Base-by-base conservation (phyloP, 345 rosid species). In the Durio zibethinus region DNA sequence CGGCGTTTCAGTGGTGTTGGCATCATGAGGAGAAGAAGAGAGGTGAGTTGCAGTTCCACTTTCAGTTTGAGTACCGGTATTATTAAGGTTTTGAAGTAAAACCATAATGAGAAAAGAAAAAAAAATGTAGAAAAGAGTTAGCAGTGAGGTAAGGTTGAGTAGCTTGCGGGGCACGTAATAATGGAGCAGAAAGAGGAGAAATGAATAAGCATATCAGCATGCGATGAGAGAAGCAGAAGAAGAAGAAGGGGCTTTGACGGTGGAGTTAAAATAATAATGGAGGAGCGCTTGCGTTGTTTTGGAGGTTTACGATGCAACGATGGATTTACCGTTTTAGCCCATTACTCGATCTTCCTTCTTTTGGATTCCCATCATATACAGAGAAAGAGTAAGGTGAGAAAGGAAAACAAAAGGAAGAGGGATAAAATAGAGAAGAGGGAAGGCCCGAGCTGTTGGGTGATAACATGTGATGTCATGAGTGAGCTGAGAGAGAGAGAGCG, bases 91-190 rank as follows among this genome's bases (percentile, higher is more conserved):
- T 45, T 47, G 57, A 69, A 18, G 6, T 69, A 74, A 16, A 61
- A 18, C 77, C 77, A 74, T 74, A 3, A 60, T 29, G 69, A 27
- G 40, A 36, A 36, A 36, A 6, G 40, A 38, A 42, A 23, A 43
- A 40, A 5, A 10, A 57, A 16, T 23, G 1, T 10, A 18, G 38
- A 0, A 7, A 10, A 38, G 40, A 5, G 50, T 45, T 45, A n/a
- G 67, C 8, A 29, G 74, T 2, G 53, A 64, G 74, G 23, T 21
- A n/a, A 10, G 43, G 10, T 45, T 36, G 75, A 63, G 31, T 72
- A 76, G 77, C 76, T 80, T 76, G 76, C 67, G 74, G 50, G 36
- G 74, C 80, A 76, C 73, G 80, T 72, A 80, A 76, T 76, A 27
- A 76, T 53, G 54, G 68, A 52, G 69, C 45, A 80, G 83, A 54